A percentile compares a stretch with the other conserved stretches of the same genome.
These are phyloP conservation scores for Epichloe sibirici DNA, from an alignment of 2,329 filamentous ascomycete species.

Conservation along the genomic window DNA sequence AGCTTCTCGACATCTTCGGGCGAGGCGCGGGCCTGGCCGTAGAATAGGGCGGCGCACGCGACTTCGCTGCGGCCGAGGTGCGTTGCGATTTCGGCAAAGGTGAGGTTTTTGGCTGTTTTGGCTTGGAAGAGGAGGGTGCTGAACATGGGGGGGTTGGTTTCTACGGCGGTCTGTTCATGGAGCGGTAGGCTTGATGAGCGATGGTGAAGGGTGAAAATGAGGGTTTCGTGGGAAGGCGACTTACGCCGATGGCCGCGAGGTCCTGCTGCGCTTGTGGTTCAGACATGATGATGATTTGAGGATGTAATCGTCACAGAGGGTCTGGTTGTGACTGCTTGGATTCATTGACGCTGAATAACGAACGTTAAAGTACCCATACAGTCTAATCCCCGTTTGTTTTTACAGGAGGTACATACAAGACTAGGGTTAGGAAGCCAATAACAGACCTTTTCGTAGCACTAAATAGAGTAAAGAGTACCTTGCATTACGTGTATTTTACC, in stretches of 20 bases:
- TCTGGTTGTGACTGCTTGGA: neutral
- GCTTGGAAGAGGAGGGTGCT: slow-evolving; percentile 57
- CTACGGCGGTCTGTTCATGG: slow-evolving; percentile 44
- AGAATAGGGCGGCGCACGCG: slow-evolving; percentile 78
- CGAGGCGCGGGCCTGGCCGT: slow-evolving; percentile 69
- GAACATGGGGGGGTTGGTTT: slow-evolving; percentile 56
- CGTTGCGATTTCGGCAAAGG: slow-evolving; percentile 66
- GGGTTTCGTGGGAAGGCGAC: neutral
- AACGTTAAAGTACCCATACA: too few species aligned
- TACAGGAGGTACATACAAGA: too few species aligned
- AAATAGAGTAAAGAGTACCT: too few species aligned
- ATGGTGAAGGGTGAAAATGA: neutral
- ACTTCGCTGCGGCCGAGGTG: slow-evolving; percentile 70
- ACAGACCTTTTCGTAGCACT: too few species aligned
- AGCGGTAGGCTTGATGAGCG: neutral
- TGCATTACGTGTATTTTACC: too few species aligned
- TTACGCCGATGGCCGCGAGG: slow-evolving; percentile 5
- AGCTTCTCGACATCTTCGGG: slow-evolving; percentile 56
- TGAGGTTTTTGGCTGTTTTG: slow-evolving; percentile 63
- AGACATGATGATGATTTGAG: neutral
- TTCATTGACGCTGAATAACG: too few species aligned
- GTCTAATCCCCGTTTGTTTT: too few species aligned
- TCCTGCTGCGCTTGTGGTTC: neutral
- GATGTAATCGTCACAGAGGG: neutral
- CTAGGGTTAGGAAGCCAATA: too few species aligned